A percentile compares a stretch with the other conserved stretches of the same genome.
Evolutionary conservation across 140 eudicot species (phyloP).

Genomic region (Anethum foeniculum): DNA sequence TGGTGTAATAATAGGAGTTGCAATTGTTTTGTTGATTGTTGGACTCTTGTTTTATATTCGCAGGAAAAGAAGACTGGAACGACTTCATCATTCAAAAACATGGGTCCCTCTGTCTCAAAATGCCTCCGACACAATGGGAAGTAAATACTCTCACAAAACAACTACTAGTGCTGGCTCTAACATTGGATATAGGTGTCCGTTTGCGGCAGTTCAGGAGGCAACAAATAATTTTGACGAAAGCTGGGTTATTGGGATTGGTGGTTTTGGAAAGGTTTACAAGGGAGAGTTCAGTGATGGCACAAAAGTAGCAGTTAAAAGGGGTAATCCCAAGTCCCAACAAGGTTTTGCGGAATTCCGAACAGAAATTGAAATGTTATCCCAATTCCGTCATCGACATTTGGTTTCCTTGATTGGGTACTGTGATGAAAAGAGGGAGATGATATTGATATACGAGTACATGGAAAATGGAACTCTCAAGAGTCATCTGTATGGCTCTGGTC

Average conservation of each 20-base stretch:
- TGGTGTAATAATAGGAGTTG: constrained; percentile 39
- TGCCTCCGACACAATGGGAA: constrained; percentile 75
- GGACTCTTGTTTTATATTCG: constrained; percentile 24
- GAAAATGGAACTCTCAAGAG: constrained; percentile 25
- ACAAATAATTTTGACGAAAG: constrained; percentile 22
- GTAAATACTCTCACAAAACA: constrained; percentile 66
- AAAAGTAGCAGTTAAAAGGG: constrained; percentile 26
- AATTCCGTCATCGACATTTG: constrained; percentile 26
- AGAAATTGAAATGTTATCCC: constrained; percentile 30
- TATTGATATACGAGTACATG: constrained; percentile 34
- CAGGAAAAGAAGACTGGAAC: constrained; percentile 36
- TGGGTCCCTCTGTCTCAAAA: constrained; percentile 65
- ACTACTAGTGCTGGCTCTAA: constrained; percentile 36
- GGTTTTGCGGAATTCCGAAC: constrained; percentile 29
- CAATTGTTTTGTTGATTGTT: constrained; percentile 23
- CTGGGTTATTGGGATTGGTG: constrained; percentile 22
- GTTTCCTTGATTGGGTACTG: constrained; percentile 36
- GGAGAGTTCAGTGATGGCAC: constrained; percentile 22
- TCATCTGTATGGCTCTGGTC: constrained; percentile 19
- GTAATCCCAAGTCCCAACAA: constrained; percentile 21
- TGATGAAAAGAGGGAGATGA: constrained; percentile 31
- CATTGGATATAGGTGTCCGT: constrained; percentile 16
- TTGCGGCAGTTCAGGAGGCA: constrained; percentile 17
- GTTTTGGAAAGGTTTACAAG: constrained; percentile 34
- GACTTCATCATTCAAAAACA: constrained; percentile 50